A percentile compares a stretch with the other conserved stretches of the same genome.
Conservation (phyloP, 208 protist genomes). For the Crithidia fasciculata region DNA sequence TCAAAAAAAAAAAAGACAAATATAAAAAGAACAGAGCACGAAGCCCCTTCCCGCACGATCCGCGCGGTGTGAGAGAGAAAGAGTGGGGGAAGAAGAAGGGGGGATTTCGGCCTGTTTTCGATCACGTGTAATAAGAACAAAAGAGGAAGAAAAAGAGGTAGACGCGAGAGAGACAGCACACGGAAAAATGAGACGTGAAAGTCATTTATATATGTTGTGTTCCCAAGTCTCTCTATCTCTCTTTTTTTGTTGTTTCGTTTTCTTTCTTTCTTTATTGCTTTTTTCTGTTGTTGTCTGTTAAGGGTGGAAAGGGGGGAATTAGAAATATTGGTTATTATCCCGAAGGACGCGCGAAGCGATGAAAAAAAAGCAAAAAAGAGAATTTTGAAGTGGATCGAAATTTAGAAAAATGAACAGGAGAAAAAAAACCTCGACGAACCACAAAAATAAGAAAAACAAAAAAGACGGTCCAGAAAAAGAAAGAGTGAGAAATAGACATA, state of each 20-base stretch:
- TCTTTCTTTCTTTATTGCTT: constrained; percentile 14
- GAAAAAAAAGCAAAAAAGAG: no score
- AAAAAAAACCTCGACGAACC: background rate
- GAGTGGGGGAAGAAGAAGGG: background rate
- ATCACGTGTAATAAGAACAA: no score
- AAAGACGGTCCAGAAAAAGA: no score
- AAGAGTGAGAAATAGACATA: no score
- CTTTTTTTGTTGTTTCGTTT: background rate
- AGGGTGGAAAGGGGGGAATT: no score
- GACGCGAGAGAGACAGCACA: no score
- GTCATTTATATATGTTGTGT: background rate
- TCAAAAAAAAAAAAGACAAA: background rate
- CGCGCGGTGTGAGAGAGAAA: background rate
- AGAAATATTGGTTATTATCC: no score
- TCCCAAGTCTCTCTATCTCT: background rate
- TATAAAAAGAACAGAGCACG: background rate
- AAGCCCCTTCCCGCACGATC: background rate
- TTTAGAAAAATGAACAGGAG: constrained; percentile 11
- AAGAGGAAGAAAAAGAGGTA: no score
- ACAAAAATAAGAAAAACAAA: no score
- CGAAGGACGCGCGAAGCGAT: no score
- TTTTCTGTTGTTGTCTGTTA: background rate
- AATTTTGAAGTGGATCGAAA: background rate
- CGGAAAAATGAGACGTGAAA: background rate
- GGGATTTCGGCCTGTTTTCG: background rate